Evolutionary conservation across 2,329 filamentous ascomycete genomes (phyloP), one percentile per base, ranked within the genome.

Genomic region (Ophiostoma sp.): DNA sequence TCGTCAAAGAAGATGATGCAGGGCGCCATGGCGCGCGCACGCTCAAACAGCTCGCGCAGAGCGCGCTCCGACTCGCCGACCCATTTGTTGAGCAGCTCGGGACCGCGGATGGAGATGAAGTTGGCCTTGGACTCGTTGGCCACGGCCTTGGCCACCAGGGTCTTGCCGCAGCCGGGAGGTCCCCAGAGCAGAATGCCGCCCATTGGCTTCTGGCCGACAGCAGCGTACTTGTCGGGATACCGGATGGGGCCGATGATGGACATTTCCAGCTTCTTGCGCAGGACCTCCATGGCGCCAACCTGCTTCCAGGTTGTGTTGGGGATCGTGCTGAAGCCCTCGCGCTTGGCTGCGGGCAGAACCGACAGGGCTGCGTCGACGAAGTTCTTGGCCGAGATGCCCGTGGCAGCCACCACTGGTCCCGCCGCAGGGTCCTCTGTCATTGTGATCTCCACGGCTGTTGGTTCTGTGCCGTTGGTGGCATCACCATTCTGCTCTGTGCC

Each of bases 1-100:
- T 99, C 95, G 76, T 99, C 95, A 76, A 99, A 98, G 84, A 99
- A 98, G 69, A 99, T 89, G 67, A 99, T 92, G 76, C 94, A 98
- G 0, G 95, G 95, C 0, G 93, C 85, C 7, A 90, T 94, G 0
- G 90, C 90, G 66, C 93, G 87, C 0, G 95, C 95, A 16, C 94
- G 89, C 72, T 89, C 87, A 78, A 99, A 99, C 0, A 98, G 90
- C 76, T 96, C 92, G 36, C 95, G 88, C 1, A 99, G 90, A 0
- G 93, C 92, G 11, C 94, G 89, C 79, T 99, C 95, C 6, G 92
- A 96, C 78, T 99, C 95, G 73, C 95, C 95, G 9, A 99, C 93
- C 76, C 94, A 99, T 79, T 98, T 99, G 82, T 98, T 98, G 63
- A 99, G 85, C 9, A 99, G 83, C 77, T 99, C 95, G 0, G 95